Evolutionary conservation across 2,329 filamentous ascomycete species (phyloP).

Genomic region (Claviceps cyperi): DNA sequence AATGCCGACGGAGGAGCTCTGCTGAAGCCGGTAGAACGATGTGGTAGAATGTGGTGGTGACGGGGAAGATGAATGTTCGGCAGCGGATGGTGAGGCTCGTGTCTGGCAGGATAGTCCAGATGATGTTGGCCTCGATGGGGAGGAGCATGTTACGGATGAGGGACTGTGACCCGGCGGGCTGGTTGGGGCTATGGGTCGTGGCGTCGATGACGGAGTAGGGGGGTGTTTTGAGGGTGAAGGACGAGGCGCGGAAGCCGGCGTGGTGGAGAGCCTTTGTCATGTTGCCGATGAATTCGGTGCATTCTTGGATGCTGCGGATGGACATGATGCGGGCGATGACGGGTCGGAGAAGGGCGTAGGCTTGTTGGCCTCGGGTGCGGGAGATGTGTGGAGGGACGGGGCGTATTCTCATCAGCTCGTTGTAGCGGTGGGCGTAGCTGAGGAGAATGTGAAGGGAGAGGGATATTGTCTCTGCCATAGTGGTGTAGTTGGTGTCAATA

Average conservation of each 20-base stretch:
- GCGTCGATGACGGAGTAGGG: slow-evolving; percentile 16
- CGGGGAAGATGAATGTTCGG: slow-evolving; percentile 28
- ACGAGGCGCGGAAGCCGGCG: slow-evolving; percentile 28
- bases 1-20: slow-evolving; percentile 20
- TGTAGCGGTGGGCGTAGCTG: slow-evolving; percentile 63
- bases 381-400: slow-evolving; percentile 28
- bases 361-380: slow-evolving; percentile 23
- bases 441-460: slow-evolving; percentile 63
- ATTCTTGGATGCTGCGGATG: slow-evolving; percentile 24
- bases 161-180: slow-evolving; percentile 27
- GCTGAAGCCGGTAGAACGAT: slow-evolving; percentile 24
- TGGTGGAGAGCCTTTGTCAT: slow-evolving; percentile 29
- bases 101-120: slow-evolving; percentile 30
- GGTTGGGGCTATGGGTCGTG: slow-evolving; percentile 18
- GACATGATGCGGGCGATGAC: slow-evolving; percentile 35
- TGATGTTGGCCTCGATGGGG: slow-evolving; percentile 25
- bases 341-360: slow-evolving; percentile 36
- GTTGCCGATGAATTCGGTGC: slow-evolving; percentile 27
- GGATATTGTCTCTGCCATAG: slow-evolving; percentile 49
- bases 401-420: slow-evolving; percentile 52
- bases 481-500: slow-evolving; percentile 20
- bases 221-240: slow-evolving; percentile 27
- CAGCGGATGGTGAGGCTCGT: slow-evolving; percentile 28
- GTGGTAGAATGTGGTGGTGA: slow-evolving; percentile 30
- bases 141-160: slow-evolving; percentile 30